Evolutionary conservation across 2,329 filamentous ascomycete genomes (phyloP).

Genomic region (Ascochyta viciae-villosae): DNA sequence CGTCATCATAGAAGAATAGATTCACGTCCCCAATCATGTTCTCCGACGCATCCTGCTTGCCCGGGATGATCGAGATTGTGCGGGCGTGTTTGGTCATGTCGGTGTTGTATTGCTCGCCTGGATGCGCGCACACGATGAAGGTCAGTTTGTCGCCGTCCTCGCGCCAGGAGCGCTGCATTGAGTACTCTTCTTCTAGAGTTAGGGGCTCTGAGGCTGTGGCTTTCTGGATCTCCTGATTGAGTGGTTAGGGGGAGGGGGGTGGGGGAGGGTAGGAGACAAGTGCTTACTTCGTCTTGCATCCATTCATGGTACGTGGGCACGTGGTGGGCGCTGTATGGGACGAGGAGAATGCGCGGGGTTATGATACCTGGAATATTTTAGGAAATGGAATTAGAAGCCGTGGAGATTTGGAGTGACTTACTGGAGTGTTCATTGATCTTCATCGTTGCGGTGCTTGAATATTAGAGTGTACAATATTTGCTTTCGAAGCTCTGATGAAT

Average conservation of each 20-base stretch:
- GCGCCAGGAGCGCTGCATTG: constrained; percentile 90
- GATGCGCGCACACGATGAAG: constrained; percentile 74
- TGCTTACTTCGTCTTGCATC: constrained; percentile 79
- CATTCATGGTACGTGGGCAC: constrained; percentile 84
- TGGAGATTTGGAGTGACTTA: constrained; percentile 21
- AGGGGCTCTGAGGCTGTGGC: constrained; percentile 89
- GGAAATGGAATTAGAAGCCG: neutral
- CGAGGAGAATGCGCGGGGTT: constrained; percentile 72
- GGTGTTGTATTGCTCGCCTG: neutral
- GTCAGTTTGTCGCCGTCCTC: constrained; percentile 85
- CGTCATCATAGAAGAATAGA: constrained; percentile 70
- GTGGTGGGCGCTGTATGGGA: constrained; percentile 84
- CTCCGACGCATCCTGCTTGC: constrained; percentile 60
- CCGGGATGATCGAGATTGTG: constrained; percentile 8
- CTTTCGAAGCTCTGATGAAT: neutral
- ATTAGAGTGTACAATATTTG: neutral
- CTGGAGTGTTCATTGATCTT: constrained; percentile 52
- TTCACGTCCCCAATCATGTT: constrained; percentile 60
- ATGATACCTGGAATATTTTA: constrained; percentile 64
- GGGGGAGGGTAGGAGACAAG: constrained; percentile 1
- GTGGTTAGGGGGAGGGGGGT: too few species aligned
- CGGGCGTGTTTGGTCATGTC: neutral
- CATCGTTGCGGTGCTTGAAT: constrained; percentile 35
- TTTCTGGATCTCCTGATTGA: constrained; percentile 68
- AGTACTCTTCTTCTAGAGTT: constrained; percentile 80